Evolutionary conservation across 2,329 filamentous ascomycete species (phyloP).

Genomic region (Huntiella decipiens): DNA sequence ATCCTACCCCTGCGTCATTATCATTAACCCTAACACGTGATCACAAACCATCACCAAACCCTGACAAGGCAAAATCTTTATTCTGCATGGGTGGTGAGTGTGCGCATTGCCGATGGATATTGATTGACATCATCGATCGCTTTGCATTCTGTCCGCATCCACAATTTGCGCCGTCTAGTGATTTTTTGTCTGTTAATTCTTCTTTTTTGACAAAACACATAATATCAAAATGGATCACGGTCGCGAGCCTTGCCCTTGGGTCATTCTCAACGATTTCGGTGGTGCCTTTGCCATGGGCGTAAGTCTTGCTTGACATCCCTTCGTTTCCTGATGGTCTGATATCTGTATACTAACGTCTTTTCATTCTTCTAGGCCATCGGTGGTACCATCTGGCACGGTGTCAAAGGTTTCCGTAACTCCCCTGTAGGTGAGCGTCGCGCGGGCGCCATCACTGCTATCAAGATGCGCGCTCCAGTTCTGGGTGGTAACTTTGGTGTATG

Average conservation of each 20-base stretch:
- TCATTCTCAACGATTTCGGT: slow-evolving; percentile 91
- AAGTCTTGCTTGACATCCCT: slow-evolving; percentile 21
- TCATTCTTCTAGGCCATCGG: slow-evolving; percentile 40
- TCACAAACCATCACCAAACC: neutral
- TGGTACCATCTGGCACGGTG: slow-evolving; percentile 84
- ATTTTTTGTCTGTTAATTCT: slow-evolving; percentile 1
- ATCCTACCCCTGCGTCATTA: neutral
- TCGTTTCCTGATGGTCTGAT: no score
- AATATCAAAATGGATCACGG: slow-evolving; percentile 63
- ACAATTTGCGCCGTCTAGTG: neutral
- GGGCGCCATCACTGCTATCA: slow-evolving; percentile 90
- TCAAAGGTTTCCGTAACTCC: slow-evolving; percentile 83
- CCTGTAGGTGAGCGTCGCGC: slow-evolving; percentile 88
- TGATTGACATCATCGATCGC: slow-evolving; percentile 3
- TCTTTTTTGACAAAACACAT: neutral
- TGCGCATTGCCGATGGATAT: neutral
- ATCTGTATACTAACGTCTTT: slow-evolving; percentile 10
- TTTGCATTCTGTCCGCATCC: neutral
- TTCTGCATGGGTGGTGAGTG: neutral
- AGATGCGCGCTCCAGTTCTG: slow-evolving; percentile 86
- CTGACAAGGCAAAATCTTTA: slow-evolving; percentile 1
- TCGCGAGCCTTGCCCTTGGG: slow-evolving; percentile 91
- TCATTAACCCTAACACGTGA: neutral
- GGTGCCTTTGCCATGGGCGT: slow-evolving; percentile 95
- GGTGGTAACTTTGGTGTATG: slow-evolving; percentile 97